Conservation (phyloP, 1,284 basidiomycete species). For the Schizophyllum amplum region DNA sequence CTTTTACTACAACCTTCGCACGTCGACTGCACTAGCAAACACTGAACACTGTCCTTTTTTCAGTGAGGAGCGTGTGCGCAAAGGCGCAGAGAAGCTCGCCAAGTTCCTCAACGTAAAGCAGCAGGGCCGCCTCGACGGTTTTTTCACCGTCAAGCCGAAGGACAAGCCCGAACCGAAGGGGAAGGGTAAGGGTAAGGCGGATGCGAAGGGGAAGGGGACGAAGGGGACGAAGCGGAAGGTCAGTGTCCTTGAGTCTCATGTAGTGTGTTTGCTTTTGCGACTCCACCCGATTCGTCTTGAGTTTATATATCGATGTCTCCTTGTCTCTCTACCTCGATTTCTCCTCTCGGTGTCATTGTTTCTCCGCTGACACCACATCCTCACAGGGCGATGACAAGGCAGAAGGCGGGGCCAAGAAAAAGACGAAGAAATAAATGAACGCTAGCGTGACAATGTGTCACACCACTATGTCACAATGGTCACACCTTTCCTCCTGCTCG, state of each 20-base stretch:
- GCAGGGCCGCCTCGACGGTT: conserved; percentile 93
- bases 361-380: conserved; percentile 1
- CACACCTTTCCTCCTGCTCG: not conserved
- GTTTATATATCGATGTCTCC: no score
- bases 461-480: not conserved
- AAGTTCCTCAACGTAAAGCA: conserved; percentile 89
- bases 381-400: conserved; percentile 31
- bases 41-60: no score
- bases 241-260: not conserved
- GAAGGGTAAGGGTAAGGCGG: conserved; percentile 25
- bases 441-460: not conserved
- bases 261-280: not conserved
- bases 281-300: no score
- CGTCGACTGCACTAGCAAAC: no score
- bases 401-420: conserved; percentile 32
- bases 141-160: conserved; percentile 74
- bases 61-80: conserved; percentile 95
- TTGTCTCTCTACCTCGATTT: no score
- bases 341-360: not conserved
- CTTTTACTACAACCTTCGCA: no score
- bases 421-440: conserved; percentile 37
- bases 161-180: conserved; percentile 32
- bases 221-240: conserved; percentile 65
- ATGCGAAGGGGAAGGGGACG: conserved; percentile 9
- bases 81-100: conserved; percentile 87